phyloP scores from a whole-genome alignment of 306 rosid genomes.

The Phaseolus lunatus region DNA sequence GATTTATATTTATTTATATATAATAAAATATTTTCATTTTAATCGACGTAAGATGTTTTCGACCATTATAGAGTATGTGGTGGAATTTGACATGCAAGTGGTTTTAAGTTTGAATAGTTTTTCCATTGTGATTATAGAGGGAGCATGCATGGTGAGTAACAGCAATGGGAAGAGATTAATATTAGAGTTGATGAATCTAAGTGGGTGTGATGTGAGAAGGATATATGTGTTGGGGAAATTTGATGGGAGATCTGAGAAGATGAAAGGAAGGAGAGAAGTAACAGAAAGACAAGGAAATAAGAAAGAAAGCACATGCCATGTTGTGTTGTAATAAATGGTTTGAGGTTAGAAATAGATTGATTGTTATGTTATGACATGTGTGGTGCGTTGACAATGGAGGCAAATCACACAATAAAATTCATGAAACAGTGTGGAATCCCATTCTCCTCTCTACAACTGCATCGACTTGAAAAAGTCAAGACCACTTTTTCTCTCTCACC shows the following conservation, averaged over 20 bases:
- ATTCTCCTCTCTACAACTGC: neutral
- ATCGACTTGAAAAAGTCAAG: neutral
- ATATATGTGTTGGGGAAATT: no score
- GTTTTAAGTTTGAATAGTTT: no score
- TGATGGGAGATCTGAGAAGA: neutral
- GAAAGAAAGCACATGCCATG: slow-evolving; percentile 51
- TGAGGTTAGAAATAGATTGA: slow-evolving; percentile 20
- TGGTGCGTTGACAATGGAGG: slow-evolving; percentile 22
- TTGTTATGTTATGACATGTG: slow-evolving; percentile 36
- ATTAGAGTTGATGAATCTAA: neutral
- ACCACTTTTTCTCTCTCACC: slow-evolving; percentile 17
- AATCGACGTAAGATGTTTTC: no score
- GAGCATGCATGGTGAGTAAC: no score
- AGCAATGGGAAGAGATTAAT: no score
- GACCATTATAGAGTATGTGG: no score
- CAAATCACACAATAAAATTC: slow-evolving; percentile 2
- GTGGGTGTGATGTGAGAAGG: no score
- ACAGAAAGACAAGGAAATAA: slow-evolving; percentile 33
- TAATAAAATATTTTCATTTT: no score
- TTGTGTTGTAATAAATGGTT: slow-evolving; percentile 40
- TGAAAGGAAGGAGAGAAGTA: neutral
- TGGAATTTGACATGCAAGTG: no score
- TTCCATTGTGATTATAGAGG: no score
- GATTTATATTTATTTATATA: no score
- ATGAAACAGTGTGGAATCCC: neutral